Conservation (phyloP, 192 early-diverging fungal genomes). For the Linnemannia hyalina region DNA sequence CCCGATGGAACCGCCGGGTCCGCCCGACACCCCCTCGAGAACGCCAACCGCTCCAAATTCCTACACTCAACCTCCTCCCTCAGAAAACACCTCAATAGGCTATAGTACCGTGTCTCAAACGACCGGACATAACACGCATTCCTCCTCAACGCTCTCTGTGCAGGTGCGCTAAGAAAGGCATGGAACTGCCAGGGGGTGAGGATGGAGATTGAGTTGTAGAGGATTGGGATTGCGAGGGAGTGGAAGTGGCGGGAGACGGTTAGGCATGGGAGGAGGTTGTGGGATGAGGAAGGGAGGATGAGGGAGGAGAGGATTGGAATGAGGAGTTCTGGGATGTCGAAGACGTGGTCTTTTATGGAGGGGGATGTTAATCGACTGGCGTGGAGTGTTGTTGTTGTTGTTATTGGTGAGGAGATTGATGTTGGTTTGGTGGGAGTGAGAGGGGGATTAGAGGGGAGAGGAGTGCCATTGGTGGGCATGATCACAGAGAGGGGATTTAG, state of each 20-base stretch:
- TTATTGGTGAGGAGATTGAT: not conserved
- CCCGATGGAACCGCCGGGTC: conserved; percentile 17
- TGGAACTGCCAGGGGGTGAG: conserved; percentile 14
- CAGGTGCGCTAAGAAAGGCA: not conserved
- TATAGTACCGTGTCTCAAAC: conserved; percentile 26
- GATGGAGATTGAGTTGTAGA: conserved; percentile 34
- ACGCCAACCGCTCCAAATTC: conserved; percentile 20
- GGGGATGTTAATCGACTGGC: not conserved
- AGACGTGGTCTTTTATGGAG: conserved; percentile 7
- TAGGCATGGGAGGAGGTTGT: conserved; percentile 27
- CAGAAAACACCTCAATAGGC: conserved; percentile 7
- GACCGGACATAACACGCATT: conserved; percentile 18
- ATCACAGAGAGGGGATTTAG: not conserved
- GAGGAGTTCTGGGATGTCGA: conserved; percentile 49
- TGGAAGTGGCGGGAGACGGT: conserved; percentile 15
- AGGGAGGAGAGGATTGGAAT: conserved; percentile 19
- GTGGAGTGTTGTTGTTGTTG: not conserved
- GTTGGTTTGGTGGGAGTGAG: not conserved
- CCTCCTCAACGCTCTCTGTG: not conserved
- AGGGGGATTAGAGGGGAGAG: not conserved
- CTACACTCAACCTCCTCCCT: not conserved
- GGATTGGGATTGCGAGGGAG: conserved; percentile 13
- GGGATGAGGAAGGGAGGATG: not conserved
- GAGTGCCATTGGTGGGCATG: not conserved
- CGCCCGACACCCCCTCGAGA: conserved; percentile 5